A percentile compares a stretch with the other conserved stretches of the same genome.
These are phyloP conservation scores for Phytophthora pinifolia DNA, from an alignment of 352 stramenopile species.

Conservation along the genomic window DNA sequence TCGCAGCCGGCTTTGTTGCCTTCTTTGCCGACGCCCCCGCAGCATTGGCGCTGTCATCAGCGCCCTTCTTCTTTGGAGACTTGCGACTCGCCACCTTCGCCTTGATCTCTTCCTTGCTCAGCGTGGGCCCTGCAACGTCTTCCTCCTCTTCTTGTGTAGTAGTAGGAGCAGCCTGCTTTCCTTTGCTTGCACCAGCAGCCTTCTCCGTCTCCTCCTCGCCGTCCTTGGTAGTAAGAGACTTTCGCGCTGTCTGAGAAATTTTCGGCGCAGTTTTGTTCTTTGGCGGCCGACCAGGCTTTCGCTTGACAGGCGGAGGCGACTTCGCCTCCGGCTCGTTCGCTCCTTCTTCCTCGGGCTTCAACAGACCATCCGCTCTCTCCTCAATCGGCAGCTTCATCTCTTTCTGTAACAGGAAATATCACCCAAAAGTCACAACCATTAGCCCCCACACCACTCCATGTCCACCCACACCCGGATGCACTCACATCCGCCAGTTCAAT, in stretches of 20 bases:
- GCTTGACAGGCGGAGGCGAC: constrained; percentile 35
- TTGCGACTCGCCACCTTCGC: constrained; percentile 73
- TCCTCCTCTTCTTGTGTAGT: constrained; percentile 46
- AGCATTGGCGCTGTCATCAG: constrained; percentile 25
- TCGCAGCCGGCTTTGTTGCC: constrained; percentile 27
- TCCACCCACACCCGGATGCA: neutral
- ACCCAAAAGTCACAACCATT: neutral
- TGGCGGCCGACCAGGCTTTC: constrained; percentile 43
- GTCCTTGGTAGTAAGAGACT: constrained; percentile 11
- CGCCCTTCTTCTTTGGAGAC: constrained; percentile 63
- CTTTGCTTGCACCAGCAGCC: constrained; percentile 11
- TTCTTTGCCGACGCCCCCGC: constrained; percentile 38
- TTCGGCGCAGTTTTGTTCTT: constrained; percentile 37
- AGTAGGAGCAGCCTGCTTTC: constrained; percentile 13
- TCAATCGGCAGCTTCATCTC: constrained; percentile 53
- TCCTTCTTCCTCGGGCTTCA: constrained; percentile 34
- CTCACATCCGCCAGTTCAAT: constrained; percentile 72
- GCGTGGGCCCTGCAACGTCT: constrained; percentile 17
- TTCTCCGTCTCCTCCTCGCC: constrained; percentile 17
- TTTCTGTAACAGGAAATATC: constrained; percentile 40
- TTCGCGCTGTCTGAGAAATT: constrained; percentile 21
- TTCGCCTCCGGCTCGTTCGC: constrained; percentile 15
- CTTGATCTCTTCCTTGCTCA: constrained; percentile 82
- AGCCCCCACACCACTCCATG: neutral
- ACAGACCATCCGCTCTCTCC: constrained; percentile 54